These are phyloP conservation scores for Ophiostoma sp. DNA, from an alignment of 2,329 filamentous ascomycete genomes.

Conservation along the genomic window DNA sequence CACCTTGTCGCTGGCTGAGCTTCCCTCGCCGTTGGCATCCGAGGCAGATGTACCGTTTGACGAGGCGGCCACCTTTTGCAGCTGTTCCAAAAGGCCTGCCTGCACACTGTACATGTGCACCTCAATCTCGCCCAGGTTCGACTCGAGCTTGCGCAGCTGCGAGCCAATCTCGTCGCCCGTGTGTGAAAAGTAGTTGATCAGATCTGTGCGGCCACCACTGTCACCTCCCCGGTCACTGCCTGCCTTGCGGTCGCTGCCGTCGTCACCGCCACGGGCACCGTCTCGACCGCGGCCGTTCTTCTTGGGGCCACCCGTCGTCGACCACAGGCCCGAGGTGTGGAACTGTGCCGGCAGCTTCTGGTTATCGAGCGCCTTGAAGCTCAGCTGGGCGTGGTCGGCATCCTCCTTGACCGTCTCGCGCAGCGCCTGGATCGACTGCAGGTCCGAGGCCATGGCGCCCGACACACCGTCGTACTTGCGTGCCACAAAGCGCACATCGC, in stretches of 20 bases:
- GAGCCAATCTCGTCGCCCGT: slow-evolving; percentile 62
- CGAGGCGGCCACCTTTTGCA: slow-evolving; percentile 49
- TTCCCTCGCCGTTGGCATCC: slow-evolving; percentile 38
- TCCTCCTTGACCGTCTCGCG: slow-evolving; percentile 45
- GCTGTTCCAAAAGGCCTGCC: slow-evolving; percentile 58
- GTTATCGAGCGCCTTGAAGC: slow-evolving; percentile 50
- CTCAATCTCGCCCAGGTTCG: slow-evolving; percentile 64
- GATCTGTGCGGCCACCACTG: slow-evolving; percentile 44
- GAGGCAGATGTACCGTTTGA: slow-evolving; percentile 5
- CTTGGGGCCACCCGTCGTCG: slow-evolving; percentile 43
- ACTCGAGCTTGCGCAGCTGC: slow-evolving; percentile 58
- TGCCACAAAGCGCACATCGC: slow-evolving; percentile 47
- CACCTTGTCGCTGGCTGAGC: slow-evolving; percentile 47
- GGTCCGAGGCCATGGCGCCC: slow-evolving; percentile 43
- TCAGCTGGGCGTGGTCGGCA: slow-evolving; percentile 45
- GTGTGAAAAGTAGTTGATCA: slow-evolving; percentile 64
- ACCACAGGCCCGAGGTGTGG: slow-evolving; percentile 49
- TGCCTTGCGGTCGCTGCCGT: slow-evolving; percentile 40
- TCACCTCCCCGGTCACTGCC: slow-evolving; percentile 44
- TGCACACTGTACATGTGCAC: slow-evolving; percentile 65
- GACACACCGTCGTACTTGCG: slow-evolving; percentile 49
- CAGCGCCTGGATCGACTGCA: slow-evolving; percentile 46
- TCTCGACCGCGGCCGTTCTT: slow-evolving; percentile 32
- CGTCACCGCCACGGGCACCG: slow-evolving; percentile 39
- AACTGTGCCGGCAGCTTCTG: slow-evolving; percentile 52